These are phyloP conservation scores for Sporothrix mexicana DNA, from an alignment of 2,329 filamentous ascomycete genomes.

Conservation along the genomic window DNA sequence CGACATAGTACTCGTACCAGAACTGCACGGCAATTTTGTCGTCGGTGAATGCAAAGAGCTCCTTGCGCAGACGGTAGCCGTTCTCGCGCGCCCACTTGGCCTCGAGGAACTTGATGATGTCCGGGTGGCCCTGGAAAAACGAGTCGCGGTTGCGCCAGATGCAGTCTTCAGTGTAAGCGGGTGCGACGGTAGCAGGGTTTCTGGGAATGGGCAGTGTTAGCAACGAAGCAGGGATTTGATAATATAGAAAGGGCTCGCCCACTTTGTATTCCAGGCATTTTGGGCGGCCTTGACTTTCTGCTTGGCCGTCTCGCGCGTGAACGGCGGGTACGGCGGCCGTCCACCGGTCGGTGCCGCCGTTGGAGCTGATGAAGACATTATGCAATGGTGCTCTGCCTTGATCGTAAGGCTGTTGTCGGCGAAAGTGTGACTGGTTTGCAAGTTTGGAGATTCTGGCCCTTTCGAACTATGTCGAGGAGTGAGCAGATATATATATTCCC, in stretches of 20 bases:
- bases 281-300: slow-evolving; percentile 85
- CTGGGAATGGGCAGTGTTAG: slow-evolving; percentile 47
- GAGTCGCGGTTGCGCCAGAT: slow-evolving; percentile 80
- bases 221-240: background rate
- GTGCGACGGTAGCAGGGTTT: slow-evolving; percentile 67
- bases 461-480: background rate
- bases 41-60: slow-evolving; percentile 77
- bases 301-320: slow-evolving; percentile 71
- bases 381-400: background rate
- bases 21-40: slow-evolving; percentile 85
- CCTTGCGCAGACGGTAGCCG: slow-evolving; percentile 77
- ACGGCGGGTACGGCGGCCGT: slow-evolving; percentile 68
- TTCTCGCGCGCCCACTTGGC: slow-evolving; percentile 77
- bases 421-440: background rate
- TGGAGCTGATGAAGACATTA: slow-evolving; percentile 14
- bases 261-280: slow-evolving; percentile 81
- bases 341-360: slow-evolving; percentile 34
- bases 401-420: background rate
- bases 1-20: slow-evolving; percentile 76
- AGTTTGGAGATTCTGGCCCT: background rate
- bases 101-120: slow-evolving; percentile 70
- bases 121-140: slow-evolving; percentile 72
- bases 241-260: slow-evolving; percentile 37
- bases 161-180: slow-evolving; percentile 75
- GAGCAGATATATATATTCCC: background rate